Percentiles rank a stretch among this genome's conserved stretches.
These are phyloP conservation scores for Dactylorhiza incarnata DNA, from an alignment of 106 monocot species.

Conservation along the genomic window DNA sequence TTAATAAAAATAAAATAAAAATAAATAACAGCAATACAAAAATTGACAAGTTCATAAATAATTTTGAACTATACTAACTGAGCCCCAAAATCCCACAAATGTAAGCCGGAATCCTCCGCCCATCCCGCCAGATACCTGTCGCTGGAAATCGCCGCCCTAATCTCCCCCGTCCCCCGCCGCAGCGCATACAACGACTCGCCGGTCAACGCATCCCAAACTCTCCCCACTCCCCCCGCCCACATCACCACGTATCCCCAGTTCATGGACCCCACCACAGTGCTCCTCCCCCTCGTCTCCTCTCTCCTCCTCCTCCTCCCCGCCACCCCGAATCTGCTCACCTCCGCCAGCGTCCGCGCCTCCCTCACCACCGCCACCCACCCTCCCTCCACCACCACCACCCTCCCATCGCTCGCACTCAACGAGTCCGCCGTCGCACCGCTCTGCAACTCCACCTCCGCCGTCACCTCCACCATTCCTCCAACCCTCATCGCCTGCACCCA, in stretches of 20 bases:
- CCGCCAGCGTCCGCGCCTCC: constrained; percentile 17
- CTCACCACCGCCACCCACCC: constrained; percentile 3
- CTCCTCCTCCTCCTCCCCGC: constrained; percentile 3
- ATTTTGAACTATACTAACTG: too few relatives aligned
- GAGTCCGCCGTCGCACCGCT: constrained; percentile 10
- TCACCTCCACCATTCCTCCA: background rate
- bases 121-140: constrained; percentile 34
- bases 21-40: background rate
- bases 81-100: constrained; percentile 38
- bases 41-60: too few relatives aligned
- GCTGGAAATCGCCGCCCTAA: constrained; percentile 5
- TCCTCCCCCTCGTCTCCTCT: background rate
- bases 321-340: constrained; percentile 25
- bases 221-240: constrained; percentile 19
- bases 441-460: constrained; percentile 6
- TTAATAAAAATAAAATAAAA: background rate
- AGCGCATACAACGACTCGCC: constrained; percentile 34
- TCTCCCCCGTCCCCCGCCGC: constrained; percentile 19
- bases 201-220: constrained; percentile 28
- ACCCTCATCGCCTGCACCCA: constrained; percentile 15
- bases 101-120: constrained; percentile 24
- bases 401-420: constrained; percentile 15
- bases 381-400: constrained; percentile 8
- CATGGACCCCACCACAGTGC: constrained; percentile 17
- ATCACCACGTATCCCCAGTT: constrained; percentile 45